phyloP scores from a whole-genome alignment of 176 grass and related monocot genomes.

The Cymbopogon citratus region DNA sequence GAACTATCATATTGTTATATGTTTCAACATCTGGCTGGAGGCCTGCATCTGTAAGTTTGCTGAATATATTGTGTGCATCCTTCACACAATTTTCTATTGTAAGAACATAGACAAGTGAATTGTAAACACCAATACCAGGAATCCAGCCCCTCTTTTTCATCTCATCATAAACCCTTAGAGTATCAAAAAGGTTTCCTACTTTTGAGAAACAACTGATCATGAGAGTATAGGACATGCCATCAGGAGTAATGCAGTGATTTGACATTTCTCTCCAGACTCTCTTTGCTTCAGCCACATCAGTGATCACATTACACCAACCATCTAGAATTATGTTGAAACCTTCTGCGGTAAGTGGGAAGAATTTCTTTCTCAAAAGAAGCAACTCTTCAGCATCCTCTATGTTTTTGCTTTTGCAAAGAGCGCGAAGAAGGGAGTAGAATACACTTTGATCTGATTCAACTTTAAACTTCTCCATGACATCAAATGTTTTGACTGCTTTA shows the following conservation, averaged over 20 bases:
- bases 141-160: slow-evolving; percentile 84
- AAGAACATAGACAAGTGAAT: slow-evolving; percentile 82
- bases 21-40: slow-evolving; percentile 65
- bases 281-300: slow-evolving; percentile 81
- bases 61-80: slow-evolving; percentile 77
- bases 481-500: slow-evolving; percentile 86
- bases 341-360: slow-evolving; percentile 60
- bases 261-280: slow-evolving; percentile 95
- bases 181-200: slow-evolving; percentile 83
- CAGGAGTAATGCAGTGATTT: slow-evolving; percentile 70
- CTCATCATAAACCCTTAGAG: slow-evolving; percentile 82
- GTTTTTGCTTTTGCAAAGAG: slow-evolving; percentile 85
- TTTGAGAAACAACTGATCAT: slow-evolving; percentile 95
- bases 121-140: slow-evolving; percentile 64
- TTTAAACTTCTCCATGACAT: slow-evolving; percentile 80
- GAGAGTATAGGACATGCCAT: slow-evolving; percentile 65
- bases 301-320: slow-evolving; percentile 84
- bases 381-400: slow-evolving; percentile 90
- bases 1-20: slow-evolving; percentile 78
- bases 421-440: slow-evolving; percentile 67
- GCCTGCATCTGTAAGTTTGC: slow-evolving; percentile 54
- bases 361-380: slow-evolving; percentile 67
- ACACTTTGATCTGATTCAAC: slow-evolving; percentile 49
- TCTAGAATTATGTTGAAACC: slow-evolving; percentile 83
- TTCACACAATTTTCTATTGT: slow-evolving; percentile 90